Evolutionary conservation across 176 grass and related monocot genomes (phyloP).

Genomic region (Ensete glaucum): DNA sequence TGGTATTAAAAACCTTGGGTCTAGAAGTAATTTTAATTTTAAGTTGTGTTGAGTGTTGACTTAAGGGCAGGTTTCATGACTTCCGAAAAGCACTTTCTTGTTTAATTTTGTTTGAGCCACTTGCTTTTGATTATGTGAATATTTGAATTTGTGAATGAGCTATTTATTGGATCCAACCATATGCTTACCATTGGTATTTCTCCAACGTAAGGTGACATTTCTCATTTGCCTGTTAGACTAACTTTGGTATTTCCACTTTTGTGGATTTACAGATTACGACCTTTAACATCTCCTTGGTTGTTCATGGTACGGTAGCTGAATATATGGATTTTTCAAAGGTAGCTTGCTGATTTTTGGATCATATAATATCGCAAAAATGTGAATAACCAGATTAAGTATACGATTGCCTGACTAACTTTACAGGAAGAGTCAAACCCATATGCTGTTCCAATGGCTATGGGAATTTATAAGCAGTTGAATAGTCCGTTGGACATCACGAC

Average conservation of each 20-base stretch:
- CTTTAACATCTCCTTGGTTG: constrained; percentile 8
- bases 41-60: too few relatives aligned
- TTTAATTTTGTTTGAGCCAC: too few relatives aligned
- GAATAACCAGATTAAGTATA: not conserved
- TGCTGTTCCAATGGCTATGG: constrained; percentile 66
- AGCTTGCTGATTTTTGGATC: not conserved
- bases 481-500: constrained; percentile 87
- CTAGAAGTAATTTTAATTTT: too few relatives aligned
- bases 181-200: not conserved
- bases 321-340: constrained; percentile 7
- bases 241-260: not conserved
- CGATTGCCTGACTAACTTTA: constrained; percentile 18
- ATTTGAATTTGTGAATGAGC: too few relatives aligned
- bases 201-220: not conserved
- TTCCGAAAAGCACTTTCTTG: too few relatives aligned
- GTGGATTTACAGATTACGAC: constrained; percentile 2
- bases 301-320: constrained; percentile 6
- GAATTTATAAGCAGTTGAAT: constrained; percentile 60
- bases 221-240: not conserved
- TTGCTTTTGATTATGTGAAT: too few relatives aligned
- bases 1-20: too few relatives aligned
- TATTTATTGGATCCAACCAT: too few relatives aligned
- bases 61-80: too few relatives aligned
- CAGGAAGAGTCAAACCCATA: constrained; percentile 81
- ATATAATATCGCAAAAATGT: not conserved